phyloP scores from a whole-genome alignment of 495 filamentous ascomycete genomes.

The Daldinia caldariorum region DNA sequence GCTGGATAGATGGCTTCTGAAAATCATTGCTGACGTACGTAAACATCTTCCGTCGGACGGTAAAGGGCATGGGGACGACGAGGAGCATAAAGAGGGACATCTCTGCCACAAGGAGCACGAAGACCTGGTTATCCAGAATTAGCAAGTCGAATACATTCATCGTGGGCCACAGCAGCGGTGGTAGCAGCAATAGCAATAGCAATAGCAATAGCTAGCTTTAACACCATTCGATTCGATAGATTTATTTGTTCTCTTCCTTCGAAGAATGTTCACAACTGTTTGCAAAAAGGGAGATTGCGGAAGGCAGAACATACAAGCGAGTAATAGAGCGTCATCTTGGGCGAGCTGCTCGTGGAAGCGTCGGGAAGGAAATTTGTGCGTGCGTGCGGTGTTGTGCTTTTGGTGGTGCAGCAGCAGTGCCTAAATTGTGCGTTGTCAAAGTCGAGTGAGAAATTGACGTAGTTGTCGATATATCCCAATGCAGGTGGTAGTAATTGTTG shows the following conservation, averaged over 20 bases:
- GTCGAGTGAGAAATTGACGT: conserved; percentile 24
- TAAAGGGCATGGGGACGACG: conserved; percentile 91
- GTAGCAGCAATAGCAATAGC: background rate
- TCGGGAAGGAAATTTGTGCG: conserved; percentile 31
- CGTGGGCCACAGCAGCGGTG: background rate
- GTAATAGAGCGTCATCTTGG: conserved; percentile 98
- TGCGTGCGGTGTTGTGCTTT: background rate
- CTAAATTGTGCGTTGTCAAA: conserved; percentile 39
- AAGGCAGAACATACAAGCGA: conserved; percentile 75
- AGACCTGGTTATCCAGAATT: conserved; percentile 73
- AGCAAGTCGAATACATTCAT: conserved; percentile 36
- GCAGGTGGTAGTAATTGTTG: conserved; percentile 6
- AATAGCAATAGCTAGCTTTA: too few species aligned
- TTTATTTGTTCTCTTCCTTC: conserved; percentile 12
- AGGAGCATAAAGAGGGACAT: conserved; percentile 93
- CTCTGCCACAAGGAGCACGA: conserved; percentile 89
- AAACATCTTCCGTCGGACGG: conserved; percentile 86
- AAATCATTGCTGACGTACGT: conserved; percentile 63
- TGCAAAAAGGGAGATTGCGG: conserved; percentile 6
- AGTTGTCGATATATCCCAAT: conserved; percentile 16
- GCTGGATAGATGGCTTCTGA: too few species aligned
- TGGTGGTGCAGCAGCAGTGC: conserved; percentile 25
- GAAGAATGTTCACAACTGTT: too few species aligned
- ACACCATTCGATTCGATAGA: background rate
- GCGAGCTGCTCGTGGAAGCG: conserved; percentile 28